Conservation (phyloP, 352 stramenopile genomes). For the Globisporangium takayamanum region DNA sequence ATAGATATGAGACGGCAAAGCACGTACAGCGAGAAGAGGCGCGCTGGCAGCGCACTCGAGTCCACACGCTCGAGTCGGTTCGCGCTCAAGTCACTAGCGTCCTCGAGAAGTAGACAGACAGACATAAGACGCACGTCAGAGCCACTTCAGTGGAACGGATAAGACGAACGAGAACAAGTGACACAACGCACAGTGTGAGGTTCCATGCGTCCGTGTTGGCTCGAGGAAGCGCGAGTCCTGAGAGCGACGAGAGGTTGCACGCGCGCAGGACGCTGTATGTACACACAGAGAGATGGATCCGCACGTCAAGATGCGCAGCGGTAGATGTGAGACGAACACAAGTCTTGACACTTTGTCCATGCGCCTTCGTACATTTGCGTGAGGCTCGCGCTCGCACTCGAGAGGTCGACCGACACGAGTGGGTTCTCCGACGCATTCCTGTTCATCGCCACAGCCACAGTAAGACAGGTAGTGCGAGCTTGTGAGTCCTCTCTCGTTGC, state of each 20-base stretch:
- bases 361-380: conserved; percentile 2
- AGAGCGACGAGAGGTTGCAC: conserved; percentile 5
- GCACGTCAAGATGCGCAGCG: no score
- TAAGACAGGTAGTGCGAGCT: not conserved
- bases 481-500: no score
- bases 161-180: no score
- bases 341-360: no score
- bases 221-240: conserved; percentile 2
- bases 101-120: not conserved
- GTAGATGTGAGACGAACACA: no score
- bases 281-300: not conserved
- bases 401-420: conserved; percentile 5
- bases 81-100: conserved; percentile 1
- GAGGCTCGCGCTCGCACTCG: not conserved
- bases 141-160: no score
- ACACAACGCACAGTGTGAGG: conserved; percentile 5
- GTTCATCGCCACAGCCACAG: not conserved
- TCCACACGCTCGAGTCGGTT: not conserved
- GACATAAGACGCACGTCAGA: no score
- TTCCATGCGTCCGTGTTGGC: not conserved
- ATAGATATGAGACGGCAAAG: not conserved
- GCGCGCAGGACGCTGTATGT: conserved; percentile 3
- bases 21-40: not conserved
- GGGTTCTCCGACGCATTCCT: conserved; percentile 13
- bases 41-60: not conserved